Evolutionary conservation across 352 stramenopile genomes (phyloP), one percentile per base, ranked within the genome.

Genomic region (Globisporangium nagaii): DNA sequence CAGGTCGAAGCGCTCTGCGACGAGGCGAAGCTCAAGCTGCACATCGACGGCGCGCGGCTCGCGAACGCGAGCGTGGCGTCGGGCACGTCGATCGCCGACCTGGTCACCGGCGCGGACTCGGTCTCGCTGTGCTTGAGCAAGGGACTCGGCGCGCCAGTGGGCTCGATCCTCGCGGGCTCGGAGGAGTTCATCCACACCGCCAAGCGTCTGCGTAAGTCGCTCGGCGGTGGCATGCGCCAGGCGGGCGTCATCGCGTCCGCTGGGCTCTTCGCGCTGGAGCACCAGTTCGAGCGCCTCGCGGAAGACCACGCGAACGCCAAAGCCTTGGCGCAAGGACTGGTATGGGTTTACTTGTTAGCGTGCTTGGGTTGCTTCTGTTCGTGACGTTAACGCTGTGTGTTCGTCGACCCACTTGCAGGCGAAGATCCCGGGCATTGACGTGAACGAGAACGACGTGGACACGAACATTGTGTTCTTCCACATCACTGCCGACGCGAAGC

Each of bases 201-300:
- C 10, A 86, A 72, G 53, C 83, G 96, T 19, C 66, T 97, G 63
- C 74, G 96, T 32, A 99, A 99, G 77, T 95, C 91, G 32, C 82
- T 98, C 13, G 96, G 97, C 12, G 97, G 97, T 35, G 96, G 96
- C 6, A 99, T 99, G 96, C 87, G 97, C 20, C 97, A 99, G 67
- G 79, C 76, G 1, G 96, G 96, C 32, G 65, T 98, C 24, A 82
- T 99, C 47, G 96, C 96, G 9, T 80, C 92, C 0, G 95, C 95
- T 39, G 95, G 90, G 11, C 71, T 98, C 43, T 93, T 92, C 61
- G 92, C 93, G 10, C 66, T 98, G 13, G 75, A 91, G 43, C 84
- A 90, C 75, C 97, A 89, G 47, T 86, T 90, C 40, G 75, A 90
- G 17, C 81, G 80, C 15, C 79, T 97, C 8, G 78, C 60, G 0